Conservation (phyloP, 106 monocot species). For the Gastrodia elata region DNA sequence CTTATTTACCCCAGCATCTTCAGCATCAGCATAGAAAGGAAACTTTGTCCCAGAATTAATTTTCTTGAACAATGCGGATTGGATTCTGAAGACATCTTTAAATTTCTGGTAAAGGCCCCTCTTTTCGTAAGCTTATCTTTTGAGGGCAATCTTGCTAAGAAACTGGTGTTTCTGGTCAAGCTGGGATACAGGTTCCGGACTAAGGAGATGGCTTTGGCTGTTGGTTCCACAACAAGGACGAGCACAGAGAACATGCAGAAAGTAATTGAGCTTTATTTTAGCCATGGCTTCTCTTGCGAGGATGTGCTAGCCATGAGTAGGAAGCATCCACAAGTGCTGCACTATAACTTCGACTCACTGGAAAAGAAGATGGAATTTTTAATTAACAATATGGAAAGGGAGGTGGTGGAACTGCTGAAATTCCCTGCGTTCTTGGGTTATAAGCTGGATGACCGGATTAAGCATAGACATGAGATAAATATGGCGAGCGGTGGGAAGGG, state of each 20-base stretch:
- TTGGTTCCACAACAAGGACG: slow-evolving; percentile 45
- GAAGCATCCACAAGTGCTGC: slow-evolving; percentile 77
- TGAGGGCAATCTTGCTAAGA: slow-evolving; percentile 47
- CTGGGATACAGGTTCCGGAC: slow-evolving; percentile 50
- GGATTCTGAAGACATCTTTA: slow-evolving; percentile 29
- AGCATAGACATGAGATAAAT: slow-evolving; percentile 55
- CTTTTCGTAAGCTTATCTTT: slow-evolving; percentile 55
- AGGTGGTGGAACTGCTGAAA: slow-evolving; percentile 51
- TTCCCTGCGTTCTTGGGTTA: slow-evolving; percentile 83
- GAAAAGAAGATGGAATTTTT: slow-evolving; percentile 73
- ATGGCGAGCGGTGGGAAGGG: slow-evolving; percentile 40
- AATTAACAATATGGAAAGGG: slow-evolving; percentile 55
- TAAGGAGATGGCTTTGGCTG: slow-evolving; percentile 38
- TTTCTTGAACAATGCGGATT: slow-evolving; percentile 45
- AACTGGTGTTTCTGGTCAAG: slow-evolving; percentile 50
- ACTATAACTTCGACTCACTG: slow-evolving; percentile 48
- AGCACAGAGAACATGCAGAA: slow-evolving; percentile 67
- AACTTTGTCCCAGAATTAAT: slow-evolving; percentile 39
- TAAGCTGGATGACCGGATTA: slow-evolving; percentile 71
- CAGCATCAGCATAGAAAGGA: slow-evolving; percentile 60
- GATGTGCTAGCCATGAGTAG: slow-evolving; percentile 57
- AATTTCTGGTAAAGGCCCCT: slow-evolving; percentile 54
- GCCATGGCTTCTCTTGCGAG: slow-evolving; percentile 37
- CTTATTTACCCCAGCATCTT: slow-evolving; percentile 65
- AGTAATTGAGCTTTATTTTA: slow-evolving; percentile 41